phyloP scores from a whole-genome alignment of 1,139 yeast genomes.

The Taphrina betulina region DNA sequence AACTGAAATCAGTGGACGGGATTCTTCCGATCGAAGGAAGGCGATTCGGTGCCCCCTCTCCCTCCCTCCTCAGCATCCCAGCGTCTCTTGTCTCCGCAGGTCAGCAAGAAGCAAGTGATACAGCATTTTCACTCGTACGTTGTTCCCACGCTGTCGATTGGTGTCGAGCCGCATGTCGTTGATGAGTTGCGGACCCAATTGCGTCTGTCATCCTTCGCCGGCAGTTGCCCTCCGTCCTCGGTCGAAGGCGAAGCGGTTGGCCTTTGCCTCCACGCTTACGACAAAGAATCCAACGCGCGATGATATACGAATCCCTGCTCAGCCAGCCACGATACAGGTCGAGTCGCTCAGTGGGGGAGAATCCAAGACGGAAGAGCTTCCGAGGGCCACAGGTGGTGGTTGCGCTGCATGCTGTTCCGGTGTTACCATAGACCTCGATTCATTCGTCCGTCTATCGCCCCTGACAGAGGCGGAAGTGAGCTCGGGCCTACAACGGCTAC shows the following conservation, averaged over 20 bases:
- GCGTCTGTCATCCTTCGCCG: slow-evolving; percentile 31
- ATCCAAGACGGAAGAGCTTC: slow-evolving; percentile 12
- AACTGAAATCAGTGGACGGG: too few species aligned
- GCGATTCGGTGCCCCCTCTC: too few species aligned
- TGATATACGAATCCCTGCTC: not conserved
- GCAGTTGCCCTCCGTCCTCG: slow-evolving; percentile 28
- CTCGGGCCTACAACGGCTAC: not conserved
- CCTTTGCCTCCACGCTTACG: slow-evolving; percentile 21
- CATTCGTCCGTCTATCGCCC: slow-evolving; percentile 2
- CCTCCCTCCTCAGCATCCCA: too few species aligned
- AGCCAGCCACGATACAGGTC: slow-evolving; percentile 1
- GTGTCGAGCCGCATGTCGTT: too few species aligned
- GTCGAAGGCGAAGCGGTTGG: slow-evolving; percentile 18
- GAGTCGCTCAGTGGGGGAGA: slow-evolving; percentile 22
- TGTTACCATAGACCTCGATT: slow-evolving; percentile 24
- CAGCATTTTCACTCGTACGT: too few species aligned
- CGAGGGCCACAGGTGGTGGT: slow-evolving; percentile 5
- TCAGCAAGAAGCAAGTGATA: too few species aligned
- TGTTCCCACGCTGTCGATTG: too few species aligned
- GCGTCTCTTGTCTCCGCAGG: too few species aligned
- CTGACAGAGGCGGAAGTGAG: not conserved
- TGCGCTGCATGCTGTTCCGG: slow-evolving; percentile 32
- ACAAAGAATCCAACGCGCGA: slow-evolving; percentile 22
- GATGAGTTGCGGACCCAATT: slow-evolving; percentile 30
- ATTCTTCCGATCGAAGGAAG: too few species aligned